Conservation (phyloP, 805 yeast species). For the Myxozyma neglecta region DNA sequence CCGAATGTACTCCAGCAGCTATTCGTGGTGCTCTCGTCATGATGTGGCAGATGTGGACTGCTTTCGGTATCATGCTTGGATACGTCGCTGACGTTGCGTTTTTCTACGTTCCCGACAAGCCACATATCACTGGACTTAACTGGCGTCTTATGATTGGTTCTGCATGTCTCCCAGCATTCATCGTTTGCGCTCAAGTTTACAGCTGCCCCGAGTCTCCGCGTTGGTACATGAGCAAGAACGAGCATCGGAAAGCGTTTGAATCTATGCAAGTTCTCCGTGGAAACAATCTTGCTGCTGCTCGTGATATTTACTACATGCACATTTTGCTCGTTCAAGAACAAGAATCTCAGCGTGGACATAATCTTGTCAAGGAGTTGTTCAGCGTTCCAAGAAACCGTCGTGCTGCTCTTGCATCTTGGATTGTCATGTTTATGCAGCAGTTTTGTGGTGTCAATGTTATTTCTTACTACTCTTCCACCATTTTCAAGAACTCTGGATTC, state of each 20-base stretch:
- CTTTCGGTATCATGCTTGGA: slow-evolving; percentile 70
- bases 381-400: slow-evolving; percentile 78
- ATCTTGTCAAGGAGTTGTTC: slow-evolving; percentile 47
- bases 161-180: slow-evolving; percentile 58
- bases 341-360: slow-evolving; percentile 41
- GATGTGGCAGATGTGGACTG: slow-evolving; percentile 77
- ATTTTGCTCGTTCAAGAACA: slow-evolving; percentile 52
- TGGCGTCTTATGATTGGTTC: slow-evolving; percentile 72
- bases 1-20: slow-evolving; percentile 59
- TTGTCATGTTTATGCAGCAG: slow-evolving; percentile 87
- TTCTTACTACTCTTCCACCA: slow-evolving; percentile 79
- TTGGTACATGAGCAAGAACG: slow-evolving; percentile 59
- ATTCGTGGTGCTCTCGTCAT: slow-evolving; percentile 66
- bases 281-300: slow-evolving; percentile 57
- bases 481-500: slow-evolving; percentile 68
- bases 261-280: slow-evolving; percentile 51
- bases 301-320: slow-evolving; percentile 62
- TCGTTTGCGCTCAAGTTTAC: slow-evolving; percentile 53
- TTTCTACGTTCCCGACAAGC: slow-evolving; percentile 44
- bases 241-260: slow-evolving; percentile 51
- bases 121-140: slow-evolving; percentile 32
- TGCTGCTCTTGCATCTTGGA: slow-evolving; percentile 75
- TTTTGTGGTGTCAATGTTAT: slow-evolving; percentile 88
- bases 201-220: slow-evolving; percentile 71
- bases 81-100: slow-evolving; percentile 61